Conservation (phyloP, 179 eudicot species). For the Amaranthus tricolor region DNA sequence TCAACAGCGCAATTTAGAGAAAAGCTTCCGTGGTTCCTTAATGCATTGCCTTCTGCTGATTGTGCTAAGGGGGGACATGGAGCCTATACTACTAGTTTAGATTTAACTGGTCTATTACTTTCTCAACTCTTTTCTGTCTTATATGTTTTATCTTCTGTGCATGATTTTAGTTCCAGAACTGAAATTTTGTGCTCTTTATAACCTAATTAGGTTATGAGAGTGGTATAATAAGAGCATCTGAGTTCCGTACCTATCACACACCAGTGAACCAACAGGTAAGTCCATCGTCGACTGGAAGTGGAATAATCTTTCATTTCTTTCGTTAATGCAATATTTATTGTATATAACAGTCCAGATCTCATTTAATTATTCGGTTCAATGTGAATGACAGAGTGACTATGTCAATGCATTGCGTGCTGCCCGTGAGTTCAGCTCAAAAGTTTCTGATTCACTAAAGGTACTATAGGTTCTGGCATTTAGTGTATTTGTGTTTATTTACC, state of each 20-base stretch:
- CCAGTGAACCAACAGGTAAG: slow-evolving; percentile 89
- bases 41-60: slow-evolving; percentile 85
- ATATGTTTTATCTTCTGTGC: background rate
- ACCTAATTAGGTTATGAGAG: slow-evolving; percentile 57
- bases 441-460: slow-evolving; percentile 84
- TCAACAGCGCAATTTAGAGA: slow-evolving; percentile 78
- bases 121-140: slow-evolving; percentile 7
- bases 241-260: slow-evolving; percentile 94
- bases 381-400: slow-evolving; percentile 54
- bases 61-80: slow-evolving; percentile 99
- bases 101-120: slow-evolving; percentile 54
- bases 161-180: slow-evolving; percentile 13
- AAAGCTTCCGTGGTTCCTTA: slow-evolving; percentile 93
- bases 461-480: slow-evolving; percentile 6
- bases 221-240: slow-evolving; percentile 80
- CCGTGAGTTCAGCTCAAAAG: slow-evolving; percentile 68
- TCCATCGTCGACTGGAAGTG: background rate
- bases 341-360: slow-evolving; percentile 9
- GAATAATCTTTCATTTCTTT: background rate
- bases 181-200: slow-evolving; percentile 7
- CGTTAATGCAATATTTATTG: background rate
- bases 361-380: slow-evolving; percentile 17
- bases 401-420: slow-evolving; percentile 91
- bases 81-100: slow-evolving; percentile 81
- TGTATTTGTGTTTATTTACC: background rate